These are phyloP conservation scores for Pecoramyces ruminantium DNA, from an alignment of 192 early-diverging fungal species.

Conservation along the genomic window DNA sequence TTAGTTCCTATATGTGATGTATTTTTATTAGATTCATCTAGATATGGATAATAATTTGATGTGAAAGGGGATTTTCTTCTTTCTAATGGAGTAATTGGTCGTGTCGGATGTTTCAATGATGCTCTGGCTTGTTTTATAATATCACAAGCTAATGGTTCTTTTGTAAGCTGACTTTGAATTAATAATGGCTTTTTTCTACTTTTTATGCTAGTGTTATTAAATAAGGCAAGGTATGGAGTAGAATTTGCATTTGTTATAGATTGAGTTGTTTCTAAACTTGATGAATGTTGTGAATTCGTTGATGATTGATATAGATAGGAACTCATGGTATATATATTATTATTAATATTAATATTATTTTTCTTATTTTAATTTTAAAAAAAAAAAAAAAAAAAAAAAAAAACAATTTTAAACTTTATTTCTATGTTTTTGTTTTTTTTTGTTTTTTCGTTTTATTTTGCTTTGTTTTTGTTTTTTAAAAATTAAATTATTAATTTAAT, in stretches of 20 bases:
- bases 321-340: background rate
- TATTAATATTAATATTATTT: no score
- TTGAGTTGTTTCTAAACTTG: background rate
- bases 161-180: background rate
- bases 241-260: background rate
- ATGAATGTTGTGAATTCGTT: background rate
- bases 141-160: background rate
- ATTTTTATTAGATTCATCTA: background rate
- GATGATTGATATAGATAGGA: background rate
- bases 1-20: background rate
- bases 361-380: no score
- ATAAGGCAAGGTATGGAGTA: background rate
- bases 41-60: background rate
- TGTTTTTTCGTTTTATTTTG: no score
- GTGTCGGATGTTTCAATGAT: background rate
- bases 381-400: no score
- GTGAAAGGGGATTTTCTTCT: background rate
- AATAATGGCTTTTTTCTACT: background rate
- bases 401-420: no score
- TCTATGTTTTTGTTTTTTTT: no score
- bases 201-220: background rate
- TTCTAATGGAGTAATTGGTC: background rate
- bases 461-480: no score
- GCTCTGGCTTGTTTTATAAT: background rate
- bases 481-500: no score